These are phyloP conservation scores for Zychaea mexicana DNA, from an alignment of 371 early-diverging fungal genomes.

Conservation along the genomic window DNA sequence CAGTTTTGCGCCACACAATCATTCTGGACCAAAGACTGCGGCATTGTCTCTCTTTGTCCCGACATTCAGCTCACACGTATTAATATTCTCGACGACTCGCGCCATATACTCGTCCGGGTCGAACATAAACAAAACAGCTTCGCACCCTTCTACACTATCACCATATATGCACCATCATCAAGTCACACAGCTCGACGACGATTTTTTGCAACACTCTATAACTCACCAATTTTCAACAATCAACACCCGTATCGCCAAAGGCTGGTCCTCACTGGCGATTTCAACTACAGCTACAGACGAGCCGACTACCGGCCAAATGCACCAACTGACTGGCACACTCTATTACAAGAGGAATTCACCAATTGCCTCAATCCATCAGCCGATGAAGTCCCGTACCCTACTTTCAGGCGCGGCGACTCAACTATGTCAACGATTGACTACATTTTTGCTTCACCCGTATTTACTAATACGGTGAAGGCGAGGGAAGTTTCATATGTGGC, in stretches of 20 bases:
- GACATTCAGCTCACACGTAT: background rate
- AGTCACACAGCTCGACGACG: background rate
- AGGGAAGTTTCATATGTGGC: background rate
- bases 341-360: background rate
- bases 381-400: background rate
- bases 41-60: background rate
- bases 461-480: background rate
- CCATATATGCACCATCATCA: slow-evolving; percentile 6
- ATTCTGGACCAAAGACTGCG: slow-evolving; percentile 8
- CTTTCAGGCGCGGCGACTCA: slow-evolving; percentile 3
- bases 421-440: slow-evolving; percentile 14
- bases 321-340: background rate
- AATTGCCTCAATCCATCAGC: background rate
- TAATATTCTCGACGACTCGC: background rate
- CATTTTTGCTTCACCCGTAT: slow-evolving; percentile 1
- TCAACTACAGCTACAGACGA: slow-evolving; percentile 7
- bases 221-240: background rate
- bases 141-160: background rate
- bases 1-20: background rate
- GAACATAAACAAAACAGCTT: background rate
- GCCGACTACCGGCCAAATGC: background rate
- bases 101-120: background rate
- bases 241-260: background rate
- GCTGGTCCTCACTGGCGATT: slow-evolving; percentile 8
- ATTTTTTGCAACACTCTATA: background rate